Base-by-base conservation (phyloP, 768 basidiomycete species). In the Calocera cornea region DNA sequence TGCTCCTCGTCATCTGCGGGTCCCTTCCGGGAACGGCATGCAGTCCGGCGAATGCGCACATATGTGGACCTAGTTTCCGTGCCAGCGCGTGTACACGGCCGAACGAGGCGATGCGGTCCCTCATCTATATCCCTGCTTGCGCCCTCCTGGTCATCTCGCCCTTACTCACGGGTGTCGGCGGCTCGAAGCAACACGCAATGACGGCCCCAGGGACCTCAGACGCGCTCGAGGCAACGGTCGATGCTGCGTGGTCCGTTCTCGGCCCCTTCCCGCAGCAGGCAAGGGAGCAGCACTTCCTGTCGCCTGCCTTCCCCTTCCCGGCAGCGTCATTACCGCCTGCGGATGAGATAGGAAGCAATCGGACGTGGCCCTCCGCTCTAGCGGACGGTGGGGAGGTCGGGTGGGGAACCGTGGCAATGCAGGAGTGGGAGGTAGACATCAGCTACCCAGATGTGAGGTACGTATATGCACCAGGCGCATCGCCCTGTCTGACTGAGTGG, bases 241-340 rank as follows among this genome's bases (percentile, higher is more conserved):
- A 38, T 36, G 3, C 49, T 14, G 8, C 64, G 7, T 69, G 38
- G 29, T 27, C 70, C 33, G 83, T 89, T 12, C 82, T 93, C 14
- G 91, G 90, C 0, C 91, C 90, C 0, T 92, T 92, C 74, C 90
- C 90, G 1, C 83, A 89, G 34, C 88, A 90, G 68, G 90, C 90
- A 12, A 81, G 90, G 72, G 91, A 92, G 70, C 91, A 92, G 64
- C 86, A 92, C 66, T 87, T 84, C 72, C 75, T 92, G n/a, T 87
- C 87, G 1, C 90, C 91, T 2, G 82, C 87, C 11, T 90, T 84
- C 72, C 89, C 89, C 8, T 71, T 90, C 17, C 78, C 87, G 34
- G 16, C 34, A 12, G 16, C n/a, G 38, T 65, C 49, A 66, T 63
- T 64, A 22, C 60, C 54, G 33, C 44, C 65, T 40, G 27, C 41